Percentiles rank a stretch among this genome's conserved stretches.
phyloP scores from a whole-genome alignment of 2,329 filamentous ascomycete species.

The Fusarium sp. region DNA sequence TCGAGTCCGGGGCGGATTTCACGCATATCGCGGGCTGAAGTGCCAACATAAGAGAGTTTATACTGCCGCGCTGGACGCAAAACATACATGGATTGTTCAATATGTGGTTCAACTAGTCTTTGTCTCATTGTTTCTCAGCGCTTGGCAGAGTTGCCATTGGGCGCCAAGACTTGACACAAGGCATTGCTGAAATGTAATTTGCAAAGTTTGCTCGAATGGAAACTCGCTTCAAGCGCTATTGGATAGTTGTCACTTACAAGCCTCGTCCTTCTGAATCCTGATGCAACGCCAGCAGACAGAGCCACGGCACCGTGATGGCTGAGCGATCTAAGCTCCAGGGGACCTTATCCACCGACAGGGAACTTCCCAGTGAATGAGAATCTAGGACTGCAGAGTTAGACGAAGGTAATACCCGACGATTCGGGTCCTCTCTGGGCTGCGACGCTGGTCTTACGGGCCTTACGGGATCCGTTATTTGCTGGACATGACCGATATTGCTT shows the following conservation, averaged over 20 bases:
- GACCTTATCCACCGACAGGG: conserved; percentile 17
- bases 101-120: not conserved
- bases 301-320: conserved; percentile 20
- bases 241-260: conserved; percentile 42
- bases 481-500: too few species aligned
- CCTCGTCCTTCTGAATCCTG: conserved; percentile 17
- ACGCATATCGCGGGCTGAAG: conserved; percentile 20
- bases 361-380: conserved; percentile 10
- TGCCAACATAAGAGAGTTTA: conserved; percentile 3
- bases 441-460: conserved; percentile 37
- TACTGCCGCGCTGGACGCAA: conserved; percentile 8
- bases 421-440: conserved; percentile 40
- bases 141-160: conserved; percentile 25
- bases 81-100: not conserved
- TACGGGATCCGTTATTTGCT: conserved; percentile 23
- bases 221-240: conserved; percentile 23
- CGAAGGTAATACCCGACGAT: conserved; percentile 39
- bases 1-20: conserved; percentile 25
- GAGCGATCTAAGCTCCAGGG: conserved; percentile 32
- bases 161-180: conserved; percentile 3
- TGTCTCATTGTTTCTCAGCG: conserved; percentile 1
- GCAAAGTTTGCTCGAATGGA: conserved; percentile 20
- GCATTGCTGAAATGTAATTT: conserved; percentile 15
- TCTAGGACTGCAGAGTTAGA: conserved; percentile 19
- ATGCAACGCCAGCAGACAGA: conserved; percentile 28